Evolutionary conservation across 352 stramenopile species (phyloP).

Genomic region (Phytophthora sp.): DNA sequence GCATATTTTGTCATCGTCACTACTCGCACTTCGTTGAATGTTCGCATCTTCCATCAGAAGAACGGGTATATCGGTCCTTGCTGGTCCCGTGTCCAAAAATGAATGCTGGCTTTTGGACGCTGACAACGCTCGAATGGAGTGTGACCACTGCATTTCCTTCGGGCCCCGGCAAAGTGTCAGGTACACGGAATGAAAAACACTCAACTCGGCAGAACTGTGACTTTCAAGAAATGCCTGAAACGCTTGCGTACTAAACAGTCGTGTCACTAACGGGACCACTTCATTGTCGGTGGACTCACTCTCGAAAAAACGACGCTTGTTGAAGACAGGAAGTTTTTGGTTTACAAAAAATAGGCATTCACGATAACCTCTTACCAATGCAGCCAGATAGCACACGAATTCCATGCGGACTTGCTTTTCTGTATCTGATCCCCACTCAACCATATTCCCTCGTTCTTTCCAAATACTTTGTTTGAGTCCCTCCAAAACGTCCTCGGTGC

Average conservation of each 20-base stretch:
- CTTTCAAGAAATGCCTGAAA: constrained; percentile 86
- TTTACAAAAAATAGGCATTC: constrained; percentile 90
- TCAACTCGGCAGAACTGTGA: constrained; percentile 71
- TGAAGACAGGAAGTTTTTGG: constrained; percentile 87
- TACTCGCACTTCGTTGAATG: not conserved
- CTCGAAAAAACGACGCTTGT: constrained; percentile 83
- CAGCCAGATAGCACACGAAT: constrained; percentile 76
- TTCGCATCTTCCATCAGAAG: constrained; percentile 13
- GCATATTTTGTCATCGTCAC: not conserved
- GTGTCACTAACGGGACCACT: constrained; percentile 68
- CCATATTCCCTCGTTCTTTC: constrained; percentile 9
- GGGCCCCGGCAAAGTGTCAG: constrained; percentile 54
- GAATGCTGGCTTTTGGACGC: constrained; percentile 30
- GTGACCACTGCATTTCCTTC: constrained; percentile 60
- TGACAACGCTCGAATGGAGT: constrained; percentile 38
- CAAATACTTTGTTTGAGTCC: not conserved
- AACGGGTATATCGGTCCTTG: constrained; percentile 28
- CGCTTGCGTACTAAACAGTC: constrained; percentile 74
- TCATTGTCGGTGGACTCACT: constrained; percentile 63
- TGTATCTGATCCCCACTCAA: constrained; percentile 37
- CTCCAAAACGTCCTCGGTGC: constrained; percentile 18
- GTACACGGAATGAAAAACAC: constrained; percentile 83
- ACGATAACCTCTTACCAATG: constrained; percentile 77
- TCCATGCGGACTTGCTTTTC: constrained; percentile 75
- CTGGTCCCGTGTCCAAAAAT: constrained; percentile 20